A percentile compares a stretch with the other conserved stretches of the same genome.
Evolutionary conservation across 768 basidiomycete species (phyloP).

Genomic region (Serendipita sp.): DNA sequence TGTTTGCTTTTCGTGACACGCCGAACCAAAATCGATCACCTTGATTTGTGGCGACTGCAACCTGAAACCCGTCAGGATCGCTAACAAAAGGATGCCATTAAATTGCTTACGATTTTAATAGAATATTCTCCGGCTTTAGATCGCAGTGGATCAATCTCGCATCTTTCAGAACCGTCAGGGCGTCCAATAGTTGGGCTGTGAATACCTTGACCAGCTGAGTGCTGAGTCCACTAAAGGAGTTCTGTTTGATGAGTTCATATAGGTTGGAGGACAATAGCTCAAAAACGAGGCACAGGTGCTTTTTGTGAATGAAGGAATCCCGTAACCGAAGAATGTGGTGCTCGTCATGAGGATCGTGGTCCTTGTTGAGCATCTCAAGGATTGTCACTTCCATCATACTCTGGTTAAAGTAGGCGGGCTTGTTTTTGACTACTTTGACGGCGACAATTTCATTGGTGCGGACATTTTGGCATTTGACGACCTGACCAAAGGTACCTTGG

Average conservation of each 20-base stretch:
- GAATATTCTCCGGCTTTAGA: slow-evolving; percentile 95
- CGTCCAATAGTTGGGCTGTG: slow-evolving; percentile 86
- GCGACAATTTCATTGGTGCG: slow-evolving; percentile 97
- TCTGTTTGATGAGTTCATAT: slow-evolving; percentile 99
- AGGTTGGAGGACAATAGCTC: slow-evolving; percentile 93
- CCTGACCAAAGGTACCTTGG: slow-evolving; percentile 97
- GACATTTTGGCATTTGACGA: slow-evolving; percentile 99
- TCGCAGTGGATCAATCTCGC: slow-evolving; percentile 96
- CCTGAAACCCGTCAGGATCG: slow-evolving; percentile 24
- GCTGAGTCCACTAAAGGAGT: slow-evolving; percentile 93
- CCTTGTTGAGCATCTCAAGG: slow-evolving; percentile 85
- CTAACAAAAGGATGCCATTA: slow-evolving; percentile 12
- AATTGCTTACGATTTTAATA: slow-evolving; percentile 68
- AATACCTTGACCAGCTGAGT: slow-evolving; percentile 98
- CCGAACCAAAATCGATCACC: slow-evolving; percentile 97
- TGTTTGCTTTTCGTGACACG: slow-evolving; percentile 98
- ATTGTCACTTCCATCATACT: slow-evolving; percentile 99
- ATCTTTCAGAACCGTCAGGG: slow-evolving; percentile 82
- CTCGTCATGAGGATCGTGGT: slow-evolving; percentile 83
- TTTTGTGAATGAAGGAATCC: slow-evolving; percentile 93
- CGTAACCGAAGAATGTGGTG: slow-evolving; percentile 91
- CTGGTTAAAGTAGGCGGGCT: slow-evolving; percentile 98
- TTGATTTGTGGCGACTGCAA: slow-evolving; percentile 96
- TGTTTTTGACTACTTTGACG: slow-evolving; percentile 99
- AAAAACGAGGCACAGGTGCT: slow-evolving; percentile 93